Conservation (phyloP, 2,329 filamentous ascomycete genomes). For the Neonectria faginata region DNA sequence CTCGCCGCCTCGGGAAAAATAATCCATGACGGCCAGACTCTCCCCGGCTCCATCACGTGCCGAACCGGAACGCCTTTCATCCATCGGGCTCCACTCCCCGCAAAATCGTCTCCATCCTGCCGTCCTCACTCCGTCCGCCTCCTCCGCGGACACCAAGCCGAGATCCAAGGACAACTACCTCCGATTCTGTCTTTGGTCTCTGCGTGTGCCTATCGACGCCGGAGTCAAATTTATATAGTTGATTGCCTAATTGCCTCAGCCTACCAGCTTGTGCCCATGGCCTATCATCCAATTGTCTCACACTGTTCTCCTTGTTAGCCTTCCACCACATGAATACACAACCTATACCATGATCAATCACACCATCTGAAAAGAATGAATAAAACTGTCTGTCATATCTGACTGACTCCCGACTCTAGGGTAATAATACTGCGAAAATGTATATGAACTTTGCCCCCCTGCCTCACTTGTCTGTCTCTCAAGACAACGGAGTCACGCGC, state of each 20-base stretch:
- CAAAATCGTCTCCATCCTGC: constrained; percentile 7
- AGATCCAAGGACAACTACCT: constrained; percentile 22
- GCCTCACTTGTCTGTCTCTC: not conserved
- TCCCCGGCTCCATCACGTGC: constrained; percentile 39
- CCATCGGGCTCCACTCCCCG: constrained; percentile 33
- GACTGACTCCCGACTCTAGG: constrained; percentile 2
- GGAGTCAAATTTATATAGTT: not conserved
- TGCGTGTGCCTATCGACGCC: not conserved
- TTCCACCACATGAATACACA: constrained; percentile 10
- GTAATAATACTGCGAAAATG: constrained; percentile 1
- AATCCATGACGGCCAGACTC: constrained; percentile 40
- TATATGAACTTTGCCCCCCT: not conserved
- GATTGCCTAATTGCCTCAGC: not conserved
- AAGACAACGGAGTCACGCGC: constrained; percentile 19
- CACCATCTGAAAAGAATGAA: not conserved
- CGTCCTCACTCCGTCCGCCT: not conserved
- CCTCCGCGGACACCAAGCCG: constrained; percentile 34
- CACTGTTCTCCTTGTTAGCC: not conserved
- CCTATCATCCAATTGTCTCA: not conserved
- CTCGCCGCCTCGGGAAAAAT: constrained; percentile 31
- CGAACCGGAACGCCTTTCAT: constrained; percentile 38
- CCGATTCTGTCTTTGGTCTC: constrained; percentile 19
- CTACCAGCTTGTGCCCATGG: not conserved
- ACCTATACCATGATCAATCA: not conserved
- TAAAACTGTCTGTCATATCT: not conserved